Conservation (phyloP, 2,329 filamentous ascomycete genomes). For the Talaromyces albobiverticillius region DNA sequence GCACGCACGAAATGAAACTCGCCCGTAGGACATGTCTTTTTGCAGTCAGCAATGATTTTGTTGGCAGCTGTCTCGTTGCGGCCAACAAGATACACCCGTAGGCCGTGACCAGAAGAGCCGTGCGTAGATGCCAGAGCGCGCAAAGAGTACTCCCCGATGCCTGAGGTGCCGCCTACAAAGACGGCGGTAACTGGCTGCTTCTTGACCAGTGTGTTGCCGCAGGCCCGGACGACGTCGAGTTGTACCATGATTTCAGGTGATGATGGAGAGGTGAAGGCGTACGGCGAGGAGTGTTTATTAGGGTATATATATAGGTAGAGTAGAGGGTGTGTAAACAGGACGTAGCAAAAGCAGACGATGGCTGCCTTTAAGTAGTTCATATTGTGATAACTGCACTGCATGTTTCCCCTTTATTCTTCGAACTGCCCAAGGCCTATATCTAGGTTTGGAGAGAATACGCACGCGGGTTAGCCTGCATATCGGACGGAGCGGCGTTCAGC, state of each 20-base stretch:
- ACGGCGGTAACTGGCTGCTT: slow-evolving; percentile 1
- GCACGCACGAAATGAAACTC: slow-evolving; percentile 5
- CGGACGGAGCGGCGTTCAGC: too few relatives aligned
- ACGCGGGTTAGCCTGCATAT: background rate
- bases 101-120: slow-evolving; percentile 1
- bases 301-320: background rate
- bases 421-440: background rate
- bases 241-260: slow-evolving; percentile 1
- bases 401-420: too few relatives aligned
- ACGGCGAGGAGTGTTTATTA: background rate
- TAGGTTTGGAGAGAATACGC: background rate
- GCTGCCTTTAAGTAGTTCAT: background rate
- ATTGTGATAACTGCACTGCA: background rate
- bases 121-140: slow-evolving; percentile 1
- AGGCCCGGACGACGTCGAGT: slow-evolving; percentile 2
- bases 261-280: background rate
- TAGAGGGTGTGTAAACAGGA: background rate
- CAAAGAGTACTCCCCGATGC: slow-evolving; percentile 9
- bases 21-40: background rate
- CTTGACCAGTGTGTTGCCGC: background rate
- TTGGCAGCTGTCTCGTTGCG: slow-evolving; percentile 1
- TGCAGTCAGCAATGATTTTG: slow-evolving; percentile 1
- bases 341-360: background rate
- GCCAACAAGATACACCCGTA: slow-evolving; percentile 6
- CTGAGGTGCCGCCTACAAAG: slow-evolving; percentile 5